These are phyloP conservation scores for Amphibolis antarctica DNA, from an alignment of 106 monocot species.

Conservation along the genomic window DNA sequence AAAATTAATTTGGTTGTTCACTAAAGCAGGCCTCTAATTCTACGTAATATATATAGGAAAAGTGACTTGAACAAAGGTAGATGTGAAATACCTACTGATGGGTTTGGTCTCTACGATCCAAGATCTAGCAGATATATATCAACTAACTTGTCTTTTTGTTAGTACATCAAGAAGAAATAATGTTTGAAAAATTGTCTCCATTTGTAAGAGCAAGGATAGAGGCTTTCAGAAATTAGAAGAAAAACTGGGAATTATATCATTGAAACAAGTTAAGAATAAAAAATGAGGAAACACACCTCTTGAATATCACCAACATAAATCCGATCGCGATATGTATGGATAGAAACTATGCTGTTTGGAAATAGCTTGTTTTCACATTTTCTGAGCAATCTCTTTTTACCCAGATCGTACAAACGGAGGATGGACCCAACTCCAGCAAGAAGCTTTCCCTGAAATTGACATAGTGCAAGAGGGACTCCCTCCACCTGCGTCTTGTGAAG, in stretches of 20 bases:
- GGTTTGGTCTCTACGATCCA: too few species aligned
- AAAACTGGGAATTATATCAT: too few species aligned
- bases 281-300: conserved; percentile 41
- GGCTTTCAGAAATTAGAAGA: background rate
- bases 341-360: conserved; percentile 67
- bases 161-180: too few species aligned
- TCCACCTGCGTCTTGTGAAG: conserved; percentile 95
- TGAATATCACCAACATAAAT: conserved; percentile 97
- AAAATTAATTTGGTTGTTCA: too few species aligned
- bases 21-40: too few species aligned
- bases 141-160: too few species aligned
- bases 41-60: too few species aligned
- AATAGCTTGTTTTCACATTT: conserved; percentile 99
- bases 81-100: too few species aligned
- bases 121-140: too few species aligned
- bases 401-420: conserved; percentile 85
- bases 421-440: conserved; percentile 81
- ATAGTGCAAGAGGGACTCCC: conserved; percentile 78
- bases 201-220: background rate
- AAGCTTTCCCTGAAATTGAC: conserved; percentile 84
- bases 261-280: background rate
- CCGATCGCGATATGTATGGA: conserved; percentile 94
- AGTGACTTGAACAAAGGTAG: too few species aligned
- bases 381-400: conserved; percentile 74
- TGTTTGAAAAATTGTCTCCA: background rate